Conservation (phyloP, 768 basidiomycete genomes). For the Tubosaeta sp. region DNA sequence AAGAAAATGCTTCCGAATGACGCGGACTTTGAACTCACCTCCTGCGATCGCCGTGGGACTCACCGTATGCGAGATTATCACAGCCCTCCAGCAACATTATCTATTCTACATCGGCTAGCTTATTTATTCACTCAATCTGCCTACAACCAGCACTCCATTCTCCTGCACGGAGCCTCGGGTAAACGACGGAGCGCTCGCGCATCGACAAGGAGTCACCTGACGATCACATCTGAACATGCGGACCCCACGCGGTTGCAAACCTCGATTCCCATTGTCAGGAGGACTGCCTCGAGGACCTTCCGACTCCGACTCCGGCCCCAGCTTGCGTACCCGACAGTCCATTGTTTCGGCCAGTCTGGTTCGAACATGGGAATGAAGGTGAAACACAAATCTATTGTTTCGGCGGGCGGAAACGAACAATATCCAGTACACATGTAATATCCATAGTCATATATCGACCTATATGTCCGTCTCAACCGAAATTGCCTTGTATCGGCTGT, state of each 20-base stretch:
- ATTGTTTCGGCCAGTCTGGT: too few species aligned
- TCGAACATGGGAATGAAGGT: too few species aligned
- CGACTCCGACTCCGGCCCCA: conserved; percentile 1
- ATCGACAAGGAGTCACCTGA: conserved; percentile 15
- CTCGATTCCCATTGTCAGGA: conserved; percentile 9
- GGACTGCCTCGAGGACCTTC: conserved; percentile 8
- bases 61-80: conserved; percentile 13
- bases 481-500: background rate
- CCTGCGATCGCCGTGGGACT: conserved; percentile 14
- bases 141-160: background rate
- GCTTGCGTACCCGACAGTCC: background rate
- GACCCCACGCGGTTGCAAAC: conserved; percentile 21
- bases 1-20: conserved; percentile 22
- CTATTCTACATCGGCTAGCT: conserved; percentile 6
- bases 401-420: background rate
- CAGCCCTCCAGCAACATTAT: conserved; percentile 5
- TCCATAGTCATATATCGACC: conserved; percentile 1
- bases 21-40: conserved; percentile 23
- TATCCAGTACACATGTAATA: background rate
- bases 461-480: background rate
- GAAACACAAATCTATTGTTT: background rate
- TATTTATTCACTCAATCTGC: conserved; percentile 4
- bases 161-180: background rate
- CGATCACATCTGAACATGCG: conserved; percentile 21
- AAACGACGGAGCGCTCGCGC: background rate